Evolutionary conservation across 2,329 filamentous ascomycete genomes (phyloP).

Genomic region (Penicillium expansum): DNA sequence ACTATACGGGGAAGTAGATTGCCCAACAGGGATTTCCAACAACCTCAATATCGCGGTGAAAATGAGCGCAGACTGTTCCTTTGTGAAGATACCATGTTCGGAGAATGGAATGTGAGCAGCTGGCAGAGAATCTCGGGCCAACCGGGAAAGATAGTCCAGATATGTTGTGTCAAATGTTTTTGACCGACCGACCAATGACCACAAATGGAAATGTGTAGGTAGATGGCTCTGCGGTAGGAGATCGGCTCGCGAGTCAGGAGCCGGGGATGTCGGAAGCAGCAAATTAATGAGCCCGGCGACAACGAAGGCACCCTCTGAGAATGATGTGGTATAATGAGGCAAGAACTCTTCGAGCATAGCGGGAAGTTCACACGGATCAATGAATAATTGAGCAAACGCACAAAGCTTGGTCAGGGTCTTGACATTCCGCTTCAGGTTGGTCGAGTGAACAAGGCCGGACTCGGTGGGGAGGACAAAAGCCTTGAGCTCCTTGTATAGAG

Average conservation of each 20-base stretch:
- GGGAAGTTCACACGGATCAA: slow-evolving; percentile 81
- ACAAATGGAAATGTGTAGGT: slow-evolving; percentile 93
- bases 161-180: slow-evolving; percentile 83
- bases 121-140: slow-evolving; percentile 78
- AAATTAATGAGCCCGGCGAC: slow-evolving; percentile 85
- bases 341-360: slow-evolving; percentile 77
- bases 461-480: slow-evolving; percentile 83
- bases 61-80: slow-evolving; percentile 85
- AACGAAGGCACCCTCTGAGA: slow-evolving; percentile 87
- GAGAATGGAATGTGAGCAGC: slow-evolving; percentile 75
- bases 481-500: slow-evolving; percentile 90
- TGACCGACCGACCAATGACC: slow-evolving; percentile 89
- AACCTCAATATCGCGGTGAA: slow-evolving; percentile 88
- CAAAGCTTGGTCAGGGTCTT: slow-evolving; percentile 82
- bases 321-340: slow-evolving; percentile 88
- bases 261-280: slow-evolving; percentile 77
- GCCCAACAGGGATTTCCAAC: slow-evolving; percentile 93
- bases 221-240: slow-evolving; percentile 86
- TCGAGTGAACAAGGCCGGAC: slow-evolving; percentile 61
- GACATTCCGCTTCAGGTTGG: slow-evolving; percentile 63
- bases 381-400: slow-evolving; percentile 85
- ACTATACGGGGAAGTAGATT: slow-evolving; percentile 90
- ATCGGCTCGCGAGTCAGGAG: slow-evolving; percentile 65
- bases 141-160: slow-evolving; percentile 82
- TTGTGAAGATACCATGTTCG: slow-evolving; percentile 85